Conservation (phyloP, 1,284 basidiomycete genomes). For the Phellinidium pouzarii region DNA sequence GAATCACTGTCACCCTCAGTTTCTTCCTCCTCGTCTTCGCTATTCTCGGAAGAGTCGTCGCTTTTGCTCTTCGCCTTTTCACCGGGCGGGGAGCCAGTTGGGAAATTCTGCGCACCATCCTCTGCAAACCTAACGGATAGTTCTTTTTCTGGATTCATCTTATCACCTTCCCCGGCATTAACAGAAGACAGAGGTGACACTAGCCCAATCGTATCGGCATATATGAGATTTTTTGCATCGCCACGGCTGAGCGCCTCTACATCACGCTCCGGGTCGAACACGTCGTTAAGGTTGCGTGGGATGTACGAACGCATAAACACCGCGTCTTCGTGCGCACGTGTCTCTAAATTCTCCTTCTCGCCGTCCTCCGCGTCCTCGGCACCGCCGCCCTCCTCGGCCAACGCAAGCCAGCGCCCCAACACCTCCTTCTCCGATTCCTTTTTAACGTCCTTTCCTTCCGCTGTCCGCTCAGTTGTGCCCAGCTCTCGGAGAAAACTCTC, state of each 20-base stretch:
- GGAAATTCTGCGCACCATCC: slow-evolving; percentile 18
- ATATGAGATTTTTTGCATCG: slow-evolving; percentile 71
- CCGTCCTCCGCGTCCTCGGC: slow-evolving; percentile 22
- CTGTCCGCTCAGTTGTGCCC: slow-evolving; percentile 18
- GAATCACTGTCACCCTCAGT: slow-evolving; percentile 16
- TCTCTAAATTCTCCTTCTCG: slow-evolving; percentile 23
- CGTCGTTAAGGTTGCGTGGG: slow-evolving; percentile 85
- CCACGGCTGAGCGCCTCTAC: slow-evolving; percentile 68
- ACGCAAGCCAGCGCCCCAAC: slow-evolving; percentile 47
- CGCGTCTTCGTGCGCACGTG: slow-evolving; percentile 63
- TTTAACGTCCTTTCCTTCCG: slow-evolving; percentile 28
- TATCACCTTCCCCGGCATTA: slow-evolving; percentile 15
- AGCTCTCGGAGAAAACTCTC: slow-evolving; percentile 16
- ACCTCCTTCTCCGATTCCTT: slow-evolving; percentile 32
- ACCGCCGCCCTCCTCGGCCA: slow-evolving; percentile 27
- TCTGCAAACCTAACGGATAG: slow-evolving; percentile 20
- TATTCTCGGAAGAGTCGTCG: slow-evolving; percentile 1
- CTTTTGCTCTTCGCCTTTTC: no score
- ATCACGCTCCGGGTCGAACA: slow-evolving; percentile 90
- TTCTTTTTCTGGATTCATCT: slow-evolving; percentile 20
- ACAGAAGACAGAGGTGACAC: slow-evolving; percentile 33
- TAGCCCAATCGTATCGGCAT: slow-evolving; percentile 78
- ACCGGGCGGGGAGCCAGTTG: background rate
- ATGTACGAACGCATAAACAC: slow-evolving; percentile 89
- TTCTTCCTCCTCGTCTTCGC: slow-evolving; percentile 5